These are phyloP conservation scores for Firmiana major DNA, from an alignment of 345 rosid species.

Conservation along the genomic window DNA sequence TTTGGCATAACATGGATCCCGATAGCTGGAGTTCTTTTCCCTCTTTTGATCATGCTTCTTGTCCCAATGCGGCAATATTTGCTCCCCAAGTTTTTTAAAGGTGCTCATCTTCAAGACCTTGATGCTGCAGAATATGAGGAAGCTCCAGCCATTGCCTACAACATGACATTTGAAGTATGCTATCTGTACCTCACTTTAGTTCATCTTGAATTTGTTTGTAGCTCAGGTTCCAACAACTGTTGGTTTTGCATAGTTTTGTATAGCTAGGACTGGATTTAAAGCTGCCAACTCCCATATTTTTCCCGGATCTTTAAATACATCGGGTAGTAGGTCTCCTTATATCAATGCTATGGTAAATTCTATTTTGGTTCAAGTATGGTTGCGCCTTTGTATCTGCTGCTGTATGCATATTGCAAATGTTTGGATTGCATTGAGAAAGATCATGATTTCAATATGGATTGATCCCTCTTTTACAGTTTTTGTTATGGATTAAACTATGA, in stretches of 20 bases:
- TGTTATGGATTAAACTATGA: neutral
- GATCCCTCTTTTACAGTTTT: neutral
- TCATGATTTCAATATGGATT: neutral
- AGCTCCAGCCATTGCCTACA: constrained; percentile 59
- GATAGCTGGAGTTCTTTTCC: constrained; percentile 72
- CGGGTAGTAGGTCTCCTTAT: neutral
- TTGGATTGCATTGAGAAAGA: neutral
- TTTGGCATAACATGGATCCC: constrained; percentile 84
- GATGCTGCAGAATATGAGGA: constrained; percentile 81
- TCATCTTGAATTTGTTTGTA: neutral
- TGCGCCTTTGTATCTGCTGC: neutral
- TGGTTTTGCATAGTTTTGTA: neutral
- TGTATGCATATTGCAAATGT: neutral
- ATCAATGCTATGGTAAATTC: neutral
- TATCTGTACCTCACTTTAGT: constrained; percentile 8
- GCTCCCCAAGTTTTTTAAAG: constrained; percentile 66
- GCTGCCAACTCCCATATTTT: neutral
- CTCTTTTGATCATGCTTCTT: constrained; percentile 72
- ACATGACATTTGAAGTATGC: constrained; percentile 54
- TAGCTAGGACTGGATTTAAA: neutral
- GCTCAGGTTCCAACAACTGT: neutral
- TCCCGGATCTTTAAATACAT: neutral
- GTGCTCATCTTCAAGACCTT: constrained; percentile 67
- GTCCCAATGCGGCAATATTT: constrained; percentile 66
- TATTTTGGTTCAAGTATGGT: neutral